Percentiles rank a stretch among this genome's conserved stretches.
phyloP scores from a whole-genome alignment of 2,329 filamentous ascomycete species.

The Aspergillus fijiensis region DNA sequence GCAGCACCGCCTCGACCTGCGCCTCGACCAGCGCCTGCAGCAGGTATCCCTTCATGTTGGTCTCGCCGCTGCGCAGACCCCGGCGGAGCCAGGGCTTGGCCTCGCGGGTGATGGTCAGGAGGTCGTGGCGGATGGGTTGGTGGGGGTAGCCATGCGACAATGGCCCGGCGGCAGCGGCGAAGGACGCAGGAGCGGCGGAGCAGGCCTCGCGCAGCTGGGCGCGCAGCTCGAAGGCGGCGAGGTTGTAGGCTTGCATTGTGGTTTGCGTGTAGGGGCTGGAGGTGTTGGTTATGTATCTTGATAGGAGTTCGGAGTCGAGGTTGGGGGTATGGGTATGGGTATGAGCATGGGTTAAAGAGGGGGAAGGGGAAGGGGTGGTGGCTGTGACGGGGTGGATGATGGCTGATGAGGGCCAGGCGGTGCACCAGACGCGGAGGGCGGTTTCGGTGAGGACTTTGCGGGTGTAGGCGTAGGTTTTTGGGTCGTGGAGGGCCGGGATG shows the following conservation, averaged over 20 bases:
- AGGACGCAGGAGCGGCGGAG: too few species aligned
- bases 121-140: constrained; percentile 27
- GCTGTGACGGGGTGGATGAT: constrained; percentile 41
- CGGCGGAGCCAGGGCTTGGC: constrained; percentile 42
- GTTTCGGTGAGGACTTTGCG: constrained; percentile 51
- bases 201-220: constrained; percentile 25
- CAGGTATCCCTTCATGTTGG: constrained; percentile 56
- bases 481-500: constrained; percentile 17
- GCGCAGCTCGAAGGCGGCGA: constrained; percentile 28
- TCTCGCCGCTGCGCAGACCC: constrained; percentile 52
- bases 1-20: constrained; percentile 46
- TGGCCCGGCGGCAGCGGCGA: constrained; percentile 16
- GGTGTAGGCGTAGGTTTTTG: constrained; percentile 47
- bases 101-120: constrained; percentile 40
- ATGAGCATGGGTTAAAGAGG: too few species aligned
- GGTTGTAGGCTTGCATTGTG: constrained; percentile 1
- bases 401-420: constrained; percentile 34
- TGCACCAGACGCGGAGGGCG: constrained; percentile 49
- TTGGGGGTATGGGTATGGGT: too few species aligned
- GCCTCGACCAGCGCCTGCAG: constrained; percentile 42
- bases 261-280: neutral
- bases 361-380: constrained; percentile 14
- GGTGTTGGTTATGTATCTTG: constrained; percentile 13
- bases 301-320: too few species aligned
- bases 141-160: too few species aligned